Base-by-base conservation (phyloP, 371 early-diverging fungal genomes). In the Capillidium heterosporum region DNA sequence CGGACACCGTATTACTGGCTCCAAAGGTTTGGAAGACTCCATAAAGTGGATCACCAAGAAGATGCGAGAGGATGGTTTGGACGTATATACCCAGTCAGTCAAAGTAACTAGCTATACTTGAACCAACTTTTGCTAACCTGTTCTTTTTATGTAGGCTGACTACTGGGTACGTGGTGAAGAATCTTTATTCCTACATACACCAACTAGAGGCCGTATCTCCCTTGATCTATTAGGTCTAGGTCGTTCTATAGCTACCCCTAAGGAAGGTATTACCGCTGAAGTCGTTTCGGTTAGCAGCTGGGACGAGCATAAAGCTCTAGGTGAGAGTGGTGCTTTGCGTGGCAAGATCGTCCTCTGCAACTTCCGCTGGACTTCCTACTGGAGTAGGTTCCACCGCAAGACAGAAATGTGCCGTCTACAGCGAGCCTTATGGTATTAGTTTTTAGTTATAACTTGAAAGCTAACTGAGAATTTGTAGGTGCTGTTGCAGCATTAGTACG, bases 311-410 rank as follows among this genome's bases (percentile, higher is more conserved):
- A 65, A 63, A 11, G 50, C 47, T 44, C 57, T 69, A 41, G 27
- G 27, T 19, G 73, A 64, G 15, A 59, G 61, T 17, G 67, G 63
- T 17, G 52, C 41, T 0, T 21, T 78, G 17, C 60, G 65, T n/a
- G 76, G 71, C 28, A 67, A 73, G 29, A 63, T 77, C 10, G 78
- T 77, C 19, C 41, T 76, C 19, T 68, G 57, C 62, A 73, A 75
- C 66, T 64, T 64, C n/a, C 59, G 63, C 0, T 77, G 55, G 44
- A 61, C 63, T 2, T 57, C 57, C 0, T 78, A 78, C 57, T n/a
- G 55, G 42, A 27, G 32, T 26, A 10, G 65, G 61, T 10, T 69
- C 61, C 2, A 29, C 39, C 43, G 70, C 57, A 60, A 60, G 74
- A 13, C 42, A 29, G 26, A 49, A 42, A 11, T 74, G 71, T 10